Evolutionary conservation across 768 basidiomycete species (phyloP).

Genomic region (Boletus pseudopeckii): DNA sequence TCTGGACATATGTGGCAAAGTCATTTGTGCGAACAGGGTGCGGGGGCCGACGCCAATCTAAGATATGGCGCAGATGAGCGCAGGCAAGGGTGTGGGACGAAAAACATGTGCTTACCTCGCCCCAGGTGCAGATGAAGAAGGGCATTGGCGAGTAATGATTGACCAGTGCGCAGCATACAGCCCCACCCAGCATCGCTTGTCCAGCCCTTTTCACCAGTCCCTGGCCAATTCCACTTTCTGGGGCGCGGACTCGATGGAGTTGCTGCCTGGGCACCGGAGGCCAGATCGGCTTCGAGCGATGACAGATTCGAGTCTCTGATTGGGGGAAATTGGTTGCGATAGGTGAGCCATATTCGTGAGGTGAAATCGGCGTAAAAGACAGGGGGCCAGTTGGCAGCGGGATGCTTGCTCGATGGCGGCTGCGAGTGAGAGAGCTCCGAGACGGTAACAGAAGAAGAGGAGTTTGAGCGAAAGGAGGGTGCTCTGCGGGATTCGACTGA

Average conservation of each 20-base stretch:
- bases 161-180: constrained; percentile 88
- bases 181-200: constrained; percentile 88
- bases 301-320: constrained; percentile 63
- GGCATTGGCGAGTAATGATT: constrained; percentile 78
- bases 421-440: constrained; percentile 38
- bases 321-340: constrained; percentile 81
- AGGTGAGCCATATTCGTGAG: constrained; percentile 87
- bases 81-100: background rate
- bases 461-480: constrained; percentile 44
- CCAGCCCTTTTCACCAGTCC: constrained; percentile 70
- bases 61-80: constrained; percentile 7
- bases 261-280: constrained; percentile 31
- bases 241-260: constrained; percentile 42
- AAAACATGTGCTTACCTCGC: constrained; percentile 45
- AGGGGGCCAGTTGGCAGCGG: constrained; percentile 61
- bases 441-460: constrained; percentile 38
- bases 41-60: constrained; percentile 85
- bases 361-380: constrained; percentile 88
- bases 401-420: constrained; percentile 29
- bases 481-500: constrained; percentile 40
- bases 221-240: constrained; percentile 62
- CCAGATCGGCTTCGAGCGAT: constrained; percentile 38
- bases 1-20: constrained; percentile 86
- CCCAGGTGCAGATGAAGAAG: constrained; percentile 75
- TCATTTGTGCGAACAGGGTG: constrained; percentile 53